Evolutionary conservation across 345 rosid genomes (phyloP), one percentile per base, ranked within the genome.

Genomic region (Salix brachista): DNA sequence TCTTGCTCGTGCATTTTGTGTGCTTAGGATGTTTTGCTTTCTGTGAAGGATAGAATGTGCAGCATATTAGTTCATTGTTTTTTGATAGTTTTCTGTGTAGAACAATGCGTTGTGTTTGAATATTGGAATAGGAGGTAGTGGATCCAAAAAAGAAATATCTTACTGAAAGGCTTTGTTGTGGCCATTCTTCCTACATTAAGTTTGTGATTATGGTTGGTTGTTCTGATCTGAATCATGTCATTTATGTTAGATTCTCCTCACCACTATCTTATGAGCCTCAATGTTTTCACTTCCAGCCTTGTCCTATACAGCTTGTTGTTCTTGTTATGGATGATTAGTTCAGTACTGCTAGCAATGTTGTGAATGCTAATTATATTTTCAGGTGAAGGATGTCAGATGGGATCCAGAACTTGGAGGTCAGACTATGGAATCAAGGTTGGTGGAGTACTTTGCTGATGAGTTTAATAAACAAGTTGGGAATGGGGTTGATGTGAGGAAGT

Each of bases 371-470:
- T 18, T 72, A 44, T 81, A 70, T 66, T 36, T 80, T 70, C 80
- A 94, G 98, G 97, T 94, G 67, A 96, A 91, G 90, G 99, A 96
- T 88, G 98, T 96, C 75, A 96, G 97, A 86, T 96, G 99, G 99
- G 96, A 92, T 78, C 79, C 92, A 10, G 89, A 81, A 84, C 97
- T 96, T 66, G 99, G 99, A 62, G 99, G 99, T 71, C 96, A 87
- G 86, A 83, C 81, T 78, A 92, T 96, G 97, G 99, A 96, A 86
- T 79, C 86, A 79, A 85, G 90, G 67, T 72, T 96, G 89, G 95
- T 91, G 78, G 99, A 96, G 74, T 85, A 86, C 86, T 93, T 96
- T 82, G 95, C 98, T 1, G 99, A 94, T 80, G 97, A 96, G 84
- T 94, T 96, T 81, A 96, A 96, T 85, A 91, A 91, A 81, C 92